Percentiles rank a stretch among this genome's conserved stretches.
Evolutionary conservation across 345 rosid species (phyloP).

Genomic region (Hibiscus syriacus): DNA sequence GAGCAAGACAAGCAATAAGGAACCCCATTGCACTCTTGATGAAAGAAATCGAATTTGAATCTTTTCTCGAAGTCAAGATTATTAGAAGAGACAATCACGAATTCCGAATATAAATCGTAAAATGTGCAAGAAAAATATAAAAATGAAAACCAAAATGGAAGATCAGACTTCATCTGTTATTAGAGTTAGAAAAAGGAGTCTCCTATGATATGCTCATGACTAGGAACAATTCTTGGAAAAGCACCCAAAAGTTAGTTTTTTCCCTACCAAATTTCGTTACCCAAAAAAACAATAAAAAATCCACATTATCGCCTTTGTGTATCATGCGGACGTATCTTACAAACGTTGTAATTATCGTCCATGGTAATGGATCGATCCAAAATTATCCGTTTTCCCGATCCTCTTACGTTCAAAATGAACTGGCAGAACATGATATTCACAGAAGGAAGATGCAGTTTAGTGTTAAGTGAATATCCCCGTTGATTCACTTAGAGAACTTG

Average conservation of each 20-base stretch:
- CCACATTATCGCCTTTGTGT: slow-evolving; percentile 41
- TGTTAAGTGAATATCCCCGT: too few species aligned
- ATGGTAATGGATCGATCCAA: neutral
- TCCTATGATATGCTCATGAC: slow-evolving; percentile 19
- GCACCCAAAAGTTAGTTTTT: neutral
- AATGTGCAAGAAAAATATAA: too few species aligned
- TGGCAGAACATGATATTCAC: neutral
- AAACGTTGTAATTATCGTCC: neutral
- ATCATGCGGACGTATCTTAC: slow-evolving; percentile 11
- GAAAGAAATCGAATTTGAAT: too few species aligned
- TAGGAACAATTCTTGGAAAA: neutral
- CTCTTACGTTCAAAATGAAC: neutral
- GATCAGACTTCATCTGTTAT: slow-evolving; percentile 25
- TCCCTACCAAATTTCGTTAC: slow-evolving; percentile 12
- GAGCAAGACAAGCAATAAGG: too few species aligned
- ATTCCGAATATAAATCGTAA: too few species aligned
- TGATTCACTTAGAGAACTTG: slow-evolving; percentile 6
- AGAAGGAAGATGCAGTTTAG: too few species aligned
- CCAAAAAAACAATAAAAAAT: slow-evolving; percentile 35
- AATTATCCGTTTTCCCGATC: neutral
- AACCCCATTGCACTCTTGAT: too few species aligned
- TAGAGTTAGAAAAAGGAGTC: slow-evolving; percentile 34
- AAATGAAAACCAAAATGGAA: neutral
- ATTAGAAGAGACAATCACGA: too few species aligned
- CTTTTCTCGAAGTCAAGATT: too few species aligned